Evolutionary conservation across 768 basidiomycete species (phyloP).

Genomic region (Mycena polygramma): DNA sequence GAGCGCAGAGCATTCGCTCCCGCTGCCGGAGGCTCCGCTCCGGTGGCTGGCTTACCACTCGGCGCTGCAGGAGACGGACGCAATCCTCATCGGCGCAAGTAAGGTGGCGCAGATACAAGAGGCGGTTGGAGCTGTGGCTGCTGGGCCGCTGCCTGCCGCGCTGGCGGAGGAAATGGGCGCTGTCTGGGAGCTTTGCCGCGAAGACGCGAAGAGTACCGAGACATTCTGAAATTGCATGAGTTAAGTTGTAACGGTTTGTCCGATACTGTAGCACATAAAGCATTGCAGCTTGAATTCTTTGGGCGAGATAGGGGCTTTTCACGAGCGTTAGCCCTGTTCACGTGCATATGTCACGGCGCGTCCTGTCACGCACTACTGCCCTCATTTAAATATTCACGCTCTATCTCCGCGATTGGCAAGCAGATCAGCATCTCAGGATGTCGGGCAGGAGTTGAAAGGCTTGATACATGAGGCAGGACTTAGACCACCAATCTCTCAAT

Average conservation of each 20-base stretch:
- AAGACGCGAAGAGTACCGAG: not conserved
- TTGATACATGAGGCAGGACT: too few relatives aligned
- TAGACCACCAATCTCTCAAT: too few relatives aligned
- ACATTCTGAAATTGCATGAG: not conserved
- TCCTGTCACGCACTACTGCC: too few relatives aligned
- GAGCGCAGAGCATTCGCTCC: not conserved
- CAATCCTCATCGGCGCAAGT: constrained; percentile 3
- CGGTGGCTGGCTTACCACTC: constrained; percentile 3
- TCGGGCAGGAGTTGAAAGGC: too few relatives aligned
- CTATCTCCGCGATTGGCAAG: too few relatives aligned
- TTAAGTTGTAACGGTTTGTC: too few relatives aligned
- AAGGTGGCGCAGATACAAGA: not conserved
- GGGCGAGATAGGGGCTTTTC: not conserved
- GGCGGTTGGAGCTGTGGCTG: not conserved
- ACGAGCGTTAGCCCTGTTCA: too few relatives aligned
- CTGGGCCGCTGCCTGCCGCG: not conserved
- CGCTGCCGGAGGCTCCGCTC: constrained; percentile 4
- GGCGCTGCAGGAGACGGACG: constrained; percentile 5
- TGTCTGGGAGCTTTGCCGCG: not conserved
- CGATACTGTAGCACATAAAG: too few relatives aligned
- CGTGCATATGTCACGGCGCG: too few relatives aligned
- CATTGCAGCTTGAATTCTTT: too few relatives aligned
- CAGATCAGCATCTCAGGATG: too few relatives aligned
- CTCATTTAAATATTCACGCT: too few relatives aligned
- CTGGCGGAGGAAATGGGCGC: constrained; percentile 1